These are phyloP conservation scores for Plectosphaerella sp. DNA, from an alignment of 2,329 filamentous ascomycete genomes.

Conservation along the genomic window DNA sequence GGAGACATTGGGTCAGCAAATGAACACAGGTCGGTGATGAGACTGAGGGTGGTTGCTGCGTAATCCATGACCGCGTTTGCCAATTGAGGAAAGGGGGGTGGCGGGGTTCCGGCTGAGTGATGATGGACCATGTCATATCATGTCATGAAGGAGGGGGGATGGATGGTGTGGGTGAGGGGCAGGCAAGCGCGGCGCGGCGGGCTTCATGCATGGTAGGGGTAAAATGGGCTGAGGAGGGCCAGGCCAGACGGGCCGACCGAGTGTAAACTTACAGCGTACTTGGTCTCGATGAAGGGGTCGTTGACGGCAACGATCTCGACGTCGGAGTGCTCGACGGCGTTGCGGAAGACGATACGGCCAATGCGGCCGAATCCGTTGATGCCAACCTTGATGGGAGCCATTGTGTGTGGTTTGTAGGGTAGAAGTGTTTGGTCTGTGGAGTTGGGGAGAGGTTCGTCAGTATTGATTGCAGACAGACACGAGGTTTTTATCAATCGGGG, in stretches of 20 bases:
- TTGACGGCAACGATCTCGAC: constrained; percentile 96
- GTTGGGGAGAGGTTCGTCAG: constrained; percentile 1
- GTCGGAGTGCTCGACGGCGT: constrained; percentile 84
- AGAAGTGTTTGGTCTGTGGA: constrained; percentile 1
- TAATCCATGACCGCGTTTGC: constrained; percentile 2
- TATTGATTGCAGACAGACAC: background rate
- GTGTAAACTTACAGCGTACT: constrained; percentile 80
- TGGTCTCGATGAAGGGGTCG: constrained; percentile 97
- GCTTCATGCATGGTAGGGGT: background rate
- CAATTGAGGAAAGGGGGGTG: background rate
- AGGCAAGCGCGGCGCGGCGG: background rate
- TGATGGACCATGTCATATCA: background rate
- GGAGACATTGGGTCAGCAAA: constrained; percentile 9
- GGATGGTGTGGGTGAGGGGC: background rate
- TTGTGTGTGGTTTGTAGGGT: constrained; percentile 18
- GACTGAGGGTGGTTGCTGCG: background rate
- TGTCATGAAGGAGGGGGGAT: background rate
- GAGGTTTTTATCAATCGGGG: background rate
- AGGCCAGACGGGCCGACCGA: background rate
- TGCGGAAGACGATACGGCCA: constrained; percentile 98
- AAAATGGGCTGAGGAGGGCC: background rate
- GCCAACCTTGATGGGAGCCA: constrained; percentile 68
- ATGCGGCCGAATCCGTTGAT: constrained; percentile 99
- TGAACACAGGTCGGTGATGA: no score
- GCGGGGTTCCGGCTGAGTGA: background rate